Base-by-base conservation (phyloP, 345 rosid species). In the Gossypium herbaceum region DNA sequence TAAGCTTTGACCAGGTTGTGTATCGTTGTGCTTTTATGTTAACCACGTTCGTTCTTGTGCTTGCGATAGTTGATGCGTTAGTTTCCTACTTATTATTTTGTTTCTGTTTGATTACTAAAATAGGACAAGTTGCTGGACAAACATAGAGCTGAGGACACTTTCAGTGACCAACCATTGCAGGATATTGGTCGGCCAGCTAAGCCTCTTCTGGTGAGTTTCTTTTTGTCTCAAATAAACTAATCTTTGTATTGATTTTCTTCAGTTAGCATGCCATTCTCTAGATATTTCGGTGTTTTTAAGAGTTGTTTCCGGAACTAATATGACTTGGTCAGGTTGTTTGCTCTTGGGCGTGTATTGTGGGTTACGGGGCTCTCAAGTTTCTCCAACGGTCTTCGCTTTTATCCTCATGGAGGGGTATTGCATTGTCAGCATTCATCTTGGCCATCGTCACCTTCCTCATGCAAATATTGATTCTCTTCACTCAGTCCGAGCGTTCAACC, bases 401-500 rank as follows among this genome's bases (percentile, higher is more conserved):
- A 10, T 89, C 91, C 45, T 86, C 97, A 8, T 93, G 98, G 98
- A 89, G 89, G 88, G 93, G 94, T 50, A 81, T 93, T 34, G 85
- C 82, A 25, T 41, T 88, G 39, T 82, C 94, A 4, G 88, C 67
- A 2, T 20, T 83, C 7, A 77, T 85, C 48, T 81, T 95, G 84
- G 93, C 81, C 27, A 51, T 93, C 57, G 80, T 91, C 56, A 89
- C 92, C 3, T 57, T 91, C 67, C 82, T 90, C 64, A 95, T 95
- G 99, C 98, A 93, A 63, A 79, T 89, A 78, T 75, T 93, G 80
- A 88, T 95, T 63, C 89, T 82, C 52, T 93, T 88, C 68, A 86
- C 99, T 7, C 92, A 93, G 84, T 86, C 99, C 1, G 98, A 89
- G 78, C 93, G 87, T 16, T 95, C 99, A 9, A 88, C 97, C 13